Base-by-base conservation (phyloP, 2,329 filamentous ascomycete species). In the Monilinia fructicola region DNA sequence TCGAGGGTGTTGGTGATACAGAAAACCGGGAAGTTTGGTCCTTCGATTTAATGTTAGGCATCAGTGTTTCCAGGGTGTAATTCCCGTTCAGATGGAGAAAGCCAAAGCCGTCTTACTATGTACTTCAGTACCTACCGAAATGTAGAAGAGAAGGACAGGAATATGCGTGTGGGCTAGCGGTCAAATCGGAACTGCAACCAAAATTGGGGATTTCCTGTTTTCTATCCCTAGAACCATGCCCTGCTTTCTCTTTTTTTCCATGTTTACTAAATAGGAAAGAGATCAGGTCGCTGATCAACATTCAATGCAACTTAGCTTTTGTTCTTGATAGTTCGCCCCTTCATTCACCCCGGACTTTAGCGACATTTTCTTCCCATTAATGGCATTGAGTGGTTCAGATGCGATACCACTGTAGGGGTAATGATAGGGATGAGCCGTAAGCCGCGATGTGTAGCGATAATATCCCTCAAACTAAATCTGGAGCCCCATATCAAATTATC, bases 381-480 rank as follows among this genome's bases (percentile, higher is more conserved):
- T 16, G 11, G 40, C 42, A 42, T 14, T 52, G 23, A 26, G n/a
- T 42, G 23, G 48, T 28, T 52, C 26, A 28, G 7, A 28, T 52
- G 6, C 4, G 23, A 26, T 53, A 10, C 55, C 40, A 46, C 26
- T n/a, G 55, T 31, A 59, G 26, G 55, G 55, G 26, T 59, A 59
- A 59, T 59, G 55, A 44, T 59, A 59, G 40, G 55, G 40, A 58
- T 31, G 55, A 31, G 40, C 42, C 26, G 40, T 46, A 59, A 31
- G 18, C 55, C 42, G 18, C 40, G 6, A 59, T 59, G 55, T 58
- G 55, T 46, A 58, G 55, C 55, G 55, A 58, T 23, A 21, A 23
- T 46, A 31, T 40, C 42, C 55, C 26, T 7, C 42, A 44, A 40
- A 31, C 18, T 59, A 35, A 44, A 58, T 28, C 18, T 59, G 42